These are phyloP conservation scores for Beauveria pseudobassiana DNA, from an alignment of 2,329 filamentous ascomycete species.

Conservation along the genomic window DNA sequence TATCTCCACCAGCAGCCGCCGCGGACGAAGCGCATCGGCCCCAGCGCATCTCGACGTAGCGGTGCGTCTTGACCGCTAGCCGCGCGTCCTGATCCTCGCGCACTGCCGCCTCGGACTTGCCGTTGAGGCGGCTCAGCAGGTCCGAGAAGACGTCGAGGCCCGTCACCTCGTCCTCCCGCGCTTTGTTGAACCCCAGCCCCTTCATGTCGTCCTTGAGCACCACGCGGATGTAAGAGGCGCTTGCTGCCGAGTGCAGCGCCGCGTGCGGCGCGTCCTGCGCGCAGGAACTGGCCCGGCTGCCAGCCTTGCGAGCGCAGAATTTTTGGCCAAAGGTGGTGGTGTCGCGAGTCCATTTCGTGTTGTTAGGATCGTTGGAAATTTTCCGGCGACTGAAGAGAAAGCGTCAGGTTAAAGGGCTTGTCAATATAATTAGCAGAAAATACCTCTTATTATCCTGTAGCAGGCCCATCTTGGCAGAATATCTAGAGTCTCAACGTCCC, in stretches of 20 bases:
- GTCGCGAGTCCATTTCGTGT: constrained; percentile 84
- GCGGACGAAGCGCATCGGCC: constrained; percentile 75
- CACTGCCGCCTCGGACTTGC: constrained; percentile 67
- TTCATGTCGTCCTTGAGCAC: constrained; percentile 84
- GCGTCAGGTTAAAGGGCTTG: background rate
- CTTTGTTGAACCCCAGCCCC: constrained; percentile 75
- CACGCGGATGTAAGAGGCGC: constrained; percentile 78
- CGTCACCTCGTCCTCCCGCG: constrained; percentile 69
- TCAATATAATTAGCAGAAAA: background rate
- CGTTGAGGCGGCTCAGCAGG: constrained; percentile 81
- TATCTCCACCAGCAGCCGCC: constrained; percentile 61
- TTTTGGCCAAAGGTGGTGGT: constrained; percentile 76
- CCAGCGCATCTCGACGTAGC: constrained; percentile 69
- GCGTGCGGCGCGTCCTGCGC: constrained; percentile 68
- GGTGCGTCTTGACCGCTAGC: constrained; percentile 62
- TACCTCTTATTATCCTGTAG: constrained; percentile 11
- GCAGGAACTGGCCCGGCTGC: constrained; percentile 72
- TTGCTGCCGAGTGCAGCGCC: constrained; percentile 69
- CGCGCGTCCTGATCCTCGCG: constrained; percentile 61
- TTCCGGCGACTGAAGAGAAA: constrained; percentile 41
- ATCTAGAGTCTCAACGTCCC: background rate
- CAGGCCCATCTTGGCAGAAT: constrained; percentile 8
- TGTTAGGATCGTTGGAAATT: constrained; percentile 88
- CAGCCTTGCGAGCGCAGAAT: constrained; percentile 86
- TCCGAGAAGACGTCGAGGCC: constrained; percentile 83